Percentiles rank a stretch among this genome's conserved stretches.
Conservation (phyloP, 345 rosid species). For the Citrus trifoliata region DNA sequence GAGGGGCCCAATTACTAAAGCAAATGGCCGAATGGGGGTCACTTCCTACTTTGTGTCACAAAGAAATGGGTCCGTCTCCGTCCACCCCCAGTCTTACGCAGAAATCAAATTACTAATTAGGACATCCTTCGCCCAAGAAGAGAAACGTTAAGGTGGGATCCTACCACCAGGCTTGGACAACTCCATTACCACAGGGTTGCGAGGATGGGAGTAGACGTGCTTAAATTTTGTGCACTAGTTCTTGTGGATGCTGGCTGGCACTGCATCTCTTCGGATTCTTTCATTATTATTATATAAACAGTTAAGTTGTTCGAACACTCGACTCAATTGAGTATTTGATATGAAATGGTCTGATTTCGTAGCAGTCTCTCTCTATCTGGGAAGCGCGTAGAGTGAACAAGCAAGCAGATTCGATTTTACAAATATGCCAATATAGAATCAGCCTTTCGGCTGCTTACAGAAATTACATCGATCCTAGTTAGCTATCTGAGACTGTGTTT, state of each 20-base stretch:
- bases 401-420: not conserved
- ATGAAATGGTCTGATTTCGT: not conserved
- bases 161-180: not conserved
- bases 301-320: not conserved
- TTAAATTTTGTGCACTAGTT: constrained; percentile 7
- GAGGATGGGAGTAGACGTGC: constrained; percentile 10
- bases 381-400: not conserved
- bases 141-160: not conserved
- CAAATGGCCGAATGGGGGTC: not conserved
- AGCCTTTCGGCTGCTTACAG: not conserved
- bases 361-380: not conserved
- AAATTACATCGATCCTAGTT: too few species aligned
- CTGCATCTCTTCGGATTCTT: not conserved
- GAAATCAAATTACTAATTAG: not conserved
- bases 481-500: not conserved
- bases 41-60: not conserved
- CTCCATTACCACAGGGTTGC: constrained; percentile 7
- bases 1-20: not conserved
- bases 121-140: not conserved
- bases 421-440: not conserved
- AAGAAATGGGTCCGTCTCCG: not conserved
- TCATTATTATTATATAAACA: not conserved
- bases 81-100: too few species aligned
- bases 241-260: constrained; percentile 1
- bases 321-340: not conserved